Evolutionary conservation across 2,329 filamentous ascomycete species (phyloP).

Genomic region (Hypoxylon rubiginosum): DNA sequence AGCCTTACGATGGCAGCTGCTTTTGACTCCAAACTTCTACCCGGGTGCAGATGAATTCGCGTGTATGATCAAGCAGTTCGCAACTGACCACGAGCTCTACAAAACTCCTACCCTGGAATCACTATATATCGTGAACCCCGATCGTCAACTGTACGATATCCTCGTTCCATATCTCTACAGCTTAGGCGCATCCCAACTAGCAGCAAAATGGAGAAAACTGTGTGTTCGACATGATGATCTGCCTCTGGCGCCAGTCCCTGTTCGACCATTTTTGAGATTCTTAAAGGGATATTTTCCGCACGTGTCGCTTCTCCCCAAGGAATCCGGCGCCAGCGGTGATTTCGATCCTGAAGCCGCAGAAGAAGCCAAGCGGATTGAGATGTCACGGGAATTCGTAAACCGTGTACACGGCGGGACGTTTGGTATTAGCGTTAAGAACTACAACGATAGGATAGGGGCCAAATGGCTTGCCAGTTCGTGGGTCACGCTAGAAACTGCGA

Average conservation of each 20-base stretch:
- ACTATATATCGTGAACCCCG: constrained; percentile 61
- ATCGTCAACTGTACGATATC: constrained; percentile 63
- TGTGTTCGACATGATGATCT: constrained; percentile 59
- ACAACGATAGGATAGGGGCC: constrained; percentile 80
- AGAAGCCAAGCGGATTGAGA: constrained; percentile 34
- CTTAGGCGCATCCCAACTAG: constrained; percentile 60
- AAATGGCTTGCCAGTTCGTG: constrained; percentile 82
- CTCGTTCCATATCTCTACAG: constrained; percentile 66
- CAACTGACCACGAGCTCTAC: constrained; percentile 53
- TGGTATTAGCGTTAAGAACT: constrained; percentile 60
- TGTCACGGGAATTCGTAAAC: constrained; percentile 55
- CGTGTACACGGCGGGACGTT: constrained; percentile 57
- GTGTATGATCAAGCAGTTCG: constrained; percentile 58
- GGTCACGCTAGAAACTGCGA: constrained; percentile 78
- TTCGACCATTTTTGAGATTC: constrained; percentile 64
- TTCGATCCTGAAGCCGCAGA: constrained; percentile 22
- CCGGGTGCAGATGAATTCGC: constrained; percentile 59
- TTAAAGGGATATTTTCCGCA: constrained; percentile 61
- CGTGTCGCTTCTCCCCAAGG: constrained; percentile 55
- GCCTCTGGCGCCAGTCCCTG: constrained; percentile 56
- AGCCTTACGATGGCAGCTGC: constrained; percentile 63
- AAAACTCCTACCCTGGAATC: constrained; percentile 58
- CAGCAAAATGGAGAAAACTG: constrained; percentile 62
- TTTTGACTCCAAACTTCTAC: constrained; percentile 59
- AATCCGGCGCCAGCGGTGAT: constrained; percentile 48